Evolutionary conservation across 2,329 filamentous ascomycete genomes (phyloP), one percentile per base, ranked within the genome.

Genomic region (Exophiala bonariae): DNA sequence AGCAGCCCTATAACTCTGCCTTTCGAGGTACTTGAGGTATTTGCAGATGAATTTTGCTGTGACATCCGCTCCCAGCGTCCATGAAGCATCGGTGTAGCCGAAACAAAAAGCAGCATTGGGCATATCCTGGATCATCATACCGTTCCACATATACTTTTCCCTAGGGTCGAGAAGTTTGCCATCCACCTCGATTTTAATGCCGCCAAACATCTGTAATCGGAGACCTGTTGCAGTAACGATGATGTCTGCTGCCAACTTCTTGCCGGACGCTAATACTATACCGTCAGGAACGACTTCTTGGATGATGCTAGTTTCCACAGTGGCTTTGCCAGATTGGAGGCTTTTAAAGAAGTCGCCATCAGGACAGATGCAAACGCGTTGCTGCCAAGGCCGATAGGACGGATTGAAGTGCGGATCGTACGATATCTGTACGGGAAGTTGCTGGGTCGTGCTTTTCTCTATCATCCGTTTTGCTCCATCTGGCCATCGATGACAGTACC

Each of bases 361-460:
- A 4, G 50, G 50, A 5, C 39, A 33, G 22, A 89, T 69, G 59
- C 88, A 92, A 3, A 93, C 69, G 0, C 89, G 80, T 63, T 95
- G 88, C 42, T 89, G 78, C 75, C 86, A 84, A 0, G 83, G 83
- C 33, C 78, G 74, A 58, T 88, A 87, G 2, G 63, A 63, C 0
- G 84, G 84, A 5, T 75, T 78, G 65, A 87, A 87, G 61, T 87
- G 79, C 1, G 79, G 74, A 47, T 84, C 76, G 22, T 77, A 62
- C 2, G 79, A 73, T 23, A 81, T 65, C 26, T 34, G 23, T 3
- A 9, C 14, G 17, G 49, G 45, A 17, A 52, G 42, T n/a, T 55
- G 33, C 36, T 33, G 26, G 13, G 32, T 23, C 9, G 43, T 41
- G 11, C 23, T 31, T 31, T 33, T 33, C 2, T 37, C 39, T 19